These are phyloP conservation scores for Lentinula aciculospora DNA, from an alignment of 768 basidiomycete genomes.

Conservation along the genomic window DNA sequence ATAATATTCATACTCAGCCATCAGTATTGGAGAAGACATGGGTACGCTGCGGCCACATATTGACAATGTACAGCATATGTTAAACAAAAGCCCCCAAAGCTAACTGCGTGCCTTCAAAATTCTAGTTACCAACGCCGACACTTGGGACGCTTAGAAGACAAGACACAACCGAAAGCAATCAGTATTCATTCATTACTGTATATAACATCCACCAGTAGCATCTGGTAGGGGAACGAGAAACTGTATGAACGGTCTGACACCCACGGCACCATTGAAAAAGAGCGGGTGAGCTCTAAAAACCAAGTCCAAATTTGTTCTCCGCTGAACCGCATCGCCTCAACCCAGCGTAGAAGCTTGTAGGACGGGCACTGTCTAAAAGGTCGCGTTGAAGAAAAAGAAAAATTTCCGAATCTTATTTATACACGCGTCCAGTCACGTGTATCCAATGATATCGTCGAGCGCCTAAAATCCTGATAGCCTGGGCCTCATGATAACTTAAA, in stretches of 20 bases:
- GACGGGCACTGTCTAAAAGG: conserved; percentile 18
- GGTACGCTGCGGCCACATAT: too few species aligned
- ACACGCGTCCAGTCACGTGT: background rate
- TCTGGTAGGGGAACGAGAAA: too few species aligned
- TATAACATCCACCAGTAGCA: too few species aligned
- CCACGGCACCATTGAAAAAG: conserved; percentile 12
- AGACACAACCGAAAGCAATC: too few species aligned
- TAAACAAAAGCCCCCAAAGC: too few species aligned
- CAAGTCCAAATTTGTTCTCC: conserved; percentile 11
- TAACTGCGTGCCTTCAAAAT: too few species aligned
- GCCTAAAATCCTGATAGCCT: background rate
- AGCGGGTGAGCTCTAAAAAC: conserved; percentile 14
- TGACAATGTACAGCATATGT: too few species aligned
- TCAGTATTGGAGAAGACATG: too few species aligned
- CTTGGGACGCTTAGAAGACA: too few species aligned
- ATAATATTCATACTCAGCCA: too few species aligned
- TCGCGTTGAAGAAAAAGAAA: conserved; percentile 8
- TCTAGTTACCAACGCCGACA: too few species aligned
- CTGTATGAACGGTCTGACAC: conserved; percentile 27
- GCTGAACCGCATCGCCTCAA: conserved; percentile 18
- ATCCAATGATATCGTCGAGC: background rate
- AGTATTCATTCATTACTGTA: too few species aligned
- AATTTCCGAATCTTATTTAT: background rate
- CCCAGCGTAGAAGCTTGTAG: conserved; percentile 9
- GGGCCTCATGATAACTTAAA: background rate